These are phyloP conservation scores for Leersia perrieri DNA, from an alignment of 176 grass and related monocot species.

Conservation along the genomic window DNA sequence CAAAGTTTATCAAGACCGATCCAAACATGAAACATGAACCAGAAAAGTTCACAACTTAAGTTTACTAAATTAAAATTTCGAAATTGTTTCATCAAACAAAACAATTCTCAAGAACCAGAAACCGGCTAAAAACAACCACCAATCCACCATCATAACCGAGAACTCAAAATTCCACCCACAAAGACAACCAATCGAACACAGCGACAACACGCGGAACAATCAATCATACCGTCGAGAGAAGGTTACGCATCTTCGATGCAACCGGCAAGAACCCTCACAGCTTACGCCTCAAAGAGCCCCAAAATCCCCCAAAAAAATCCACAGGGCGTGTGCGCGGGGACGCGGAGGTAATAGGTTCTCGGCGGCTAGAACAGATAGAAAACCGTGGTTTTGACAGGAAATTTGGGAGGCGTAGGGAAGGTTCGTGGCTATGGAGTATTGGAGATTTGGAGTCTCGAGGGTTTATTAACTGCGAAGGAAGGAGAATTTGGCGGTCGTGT, in stretches of 20 bases:
- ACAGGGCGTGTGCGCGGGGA: background rate
- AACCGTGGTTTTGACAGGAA: background rate
- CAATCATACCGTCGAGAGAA: conserved; percentile 47
- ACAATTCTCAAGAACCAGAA: background rate
- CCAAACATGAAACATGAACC: background rate
- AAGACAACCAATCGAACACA: background rate
- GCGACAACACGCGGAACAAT: background rate
- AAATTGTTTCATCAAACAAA: background rate
- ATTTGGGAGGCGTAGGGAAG: conserved; percentile 6
- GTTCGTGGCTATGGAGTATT: too few species aligned
- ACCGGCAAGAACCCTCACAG: background rate
- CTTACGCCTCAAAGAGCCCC: background rate
- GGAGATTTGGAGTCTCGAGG: background rate
- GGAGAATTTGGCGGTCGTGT: background rate
- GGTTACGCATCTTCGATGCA: conserved; percentile 44
- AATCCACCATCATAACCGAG: background rate
- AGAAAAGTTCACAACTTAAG: background rate
- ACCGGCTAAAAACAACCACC: background rate
- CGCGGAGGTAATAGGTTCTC: background rate
- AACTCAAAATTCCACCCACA: background rate
- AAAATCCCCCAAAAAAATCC: background rate
- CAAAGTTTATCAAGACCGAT: background rate
- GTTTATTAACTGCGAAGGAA: conserved; percentile 25
- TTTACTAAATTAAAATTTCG: background rate
- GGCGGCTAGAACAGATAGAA: background rate